phyloP scores from a whole-genome alignment of 2,329 filamentous ascomycete genomes.

The Chrysoporthe cubensis region DNA sequence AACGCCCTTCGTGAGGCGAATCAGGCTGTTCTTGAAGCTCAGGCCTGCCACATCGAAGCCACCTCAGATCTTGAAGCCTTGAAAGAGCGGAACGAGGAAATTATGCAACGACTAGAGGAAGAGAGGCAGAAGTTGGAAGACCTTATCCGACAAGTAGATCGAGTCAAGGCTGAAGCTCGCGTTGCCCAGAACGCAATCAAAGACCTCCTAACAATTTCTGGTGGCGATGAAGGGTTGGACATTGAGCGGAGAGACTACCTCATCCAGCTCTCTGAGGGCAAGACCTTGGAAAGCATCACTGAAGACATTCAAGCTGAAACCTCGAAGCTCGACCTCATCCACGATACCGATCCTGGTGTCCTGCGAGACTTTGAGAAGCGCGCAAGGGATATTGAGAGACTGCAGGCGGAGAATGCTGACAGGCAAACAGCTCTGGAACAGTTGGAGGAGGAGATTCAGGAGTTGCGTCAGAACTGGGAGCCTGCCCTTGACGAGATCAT shows the following conservation, averaged over 20 bases:
- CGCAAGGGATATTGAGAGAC: conserved; percentile 68
- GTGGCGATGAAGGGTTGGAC: conserved; percentile 22
- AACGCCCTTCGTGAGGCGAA: conserved; percentile 65
- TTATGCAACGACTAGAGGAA: conserved; percentile 56
- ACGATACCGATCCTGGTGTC: conserved; percentile 74
- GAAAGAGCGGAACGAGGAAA: conserved; percentile 65
- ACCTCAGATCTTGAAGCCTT: conserved; percentile 76
- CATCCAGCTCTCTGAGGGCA: conserved; percentile 48
- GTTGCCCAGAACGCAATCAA: conserved; percentile 46
- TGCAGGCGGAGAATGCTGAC: conserved; percentile 60
- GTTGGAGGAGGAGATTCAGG: conserved; percentile 61
- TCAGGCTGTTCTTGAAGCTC: conserved; percentile 67
- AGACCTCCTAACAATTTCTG: conserved; percentile 7
- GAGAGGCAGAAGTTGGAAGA: conserved; percentile 47
- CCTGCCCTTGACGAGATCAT: conserved; percentile 79
- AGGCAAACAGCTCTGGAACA: conserved; percentile 59
- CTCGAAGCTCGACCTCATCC: conserved; percentile 78
- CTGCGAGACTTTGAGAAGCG: conserved; percentile 79
- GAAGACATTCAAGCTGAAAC: conserved; percentile 74
- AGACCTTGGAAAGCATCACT: conserved; percentile 67
- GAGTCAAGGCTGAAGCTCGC: conserved; percentile 40
- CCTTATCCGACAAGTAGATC: conserved; percentile 41
- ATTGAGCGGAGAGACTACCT: conserved; percentile 48
- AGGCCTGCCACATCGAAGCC: conserved; percentile 77
- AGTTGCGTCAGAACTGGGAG: conserved; percentile 78